Evolutionary conservation across 2,329 filamentous ascomycete species (phyloP), one percentile per base, ranked within the genome.

Genomic region (Neurospora crassa): DNA sequence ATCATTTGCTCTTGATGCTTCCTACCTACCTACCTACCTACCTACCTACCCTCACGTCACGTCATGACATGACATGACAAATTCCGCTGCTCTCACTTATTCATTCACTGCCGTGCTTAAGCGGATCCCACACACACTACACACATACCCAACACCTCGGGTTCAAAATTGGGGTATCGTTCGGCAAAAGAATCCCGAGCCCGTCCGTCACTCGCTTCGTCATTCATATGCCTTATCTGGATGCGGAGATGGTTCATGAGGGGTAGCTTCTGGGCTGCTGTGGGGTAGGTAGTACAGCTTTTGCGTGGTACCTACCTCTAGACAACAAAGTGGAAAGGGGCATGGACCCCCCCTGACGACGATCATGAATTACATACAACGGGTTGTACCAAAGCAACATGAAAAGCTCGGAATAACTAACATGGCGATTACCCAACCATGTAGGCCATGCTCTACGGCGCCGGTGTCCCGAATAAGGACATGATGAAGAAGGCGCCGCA

Each of bases 371-470:
- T 63, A 63, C 24, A 29, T 29, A n/a, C 5, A 24, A 16, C 2
- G 29, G 29, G 4, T 29, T 29, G 29, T 29, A 29, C 29, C 29
- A 29, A 29, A 34, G 53, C 29, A 34, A 11, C 16, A n/a, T 24
- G 24, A 24, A 10, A 63, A 45, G 10, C 68, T 16, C 16, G 53
- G 67, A 69, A 37, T 74, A 71, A 73, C 72, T 70, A 71, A 72
- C 70, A 73, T 69, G 69, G 24, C 16, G 16, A 40, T 45, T 68
- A 29, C 29, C 4, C 42, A 70, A 18, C n/a, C n/a, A 20, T 71
- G 42, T 76, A 94, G 91, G 93, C 95, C 59, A 97, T 97, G 95
- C 87, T 98, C 29, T 98, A 97, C 81, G 94, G 92, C 16, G 94
- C 95, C 10, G 95, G 95, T 34, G 92, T 98, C 42, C 92, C 94